A percentile compares a stretch with the other conserved stretches of the same genome.
These are phyloP conservation scores for Ceratobasidium sp. DNA, from an alignment of 1,284 basidiomycete species.

Conservation along the genomic window DNA sequence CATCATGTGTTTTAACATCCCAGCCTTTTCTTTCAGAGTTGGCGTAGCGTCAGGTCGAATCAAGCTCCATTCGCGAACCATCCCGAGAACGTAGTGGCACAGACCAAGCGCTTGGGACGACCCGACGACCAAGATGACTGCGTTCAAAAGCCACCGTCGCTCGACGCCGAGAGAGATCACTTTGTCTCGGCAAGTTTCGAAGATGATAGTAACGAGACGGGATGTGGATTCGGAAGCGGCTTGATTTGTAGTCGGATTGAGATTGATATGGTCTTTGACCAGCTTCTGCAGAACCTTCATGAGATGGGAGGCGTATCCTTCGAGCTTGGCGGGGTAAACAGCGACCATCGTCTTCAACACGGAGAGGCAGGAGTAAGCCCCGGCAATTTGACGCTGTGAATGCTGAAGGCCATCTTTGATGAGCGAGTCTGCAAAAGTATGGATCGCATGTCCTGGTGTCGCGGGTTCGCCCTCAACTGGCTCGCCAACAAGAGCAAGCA, in stretches of 20 bases:
- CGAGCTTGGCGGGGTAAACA: conserved; percentile 82
- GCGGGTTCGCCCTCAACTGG: conserved; percentile 80
- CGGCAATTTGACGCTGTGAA: conserved; percentile 68
- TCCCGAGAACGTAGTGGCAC: conserved; percentile 86
- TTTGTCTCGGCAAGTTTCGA: conserved; percentile 71
- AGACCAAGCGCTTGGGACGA: conserved; percentile 86
- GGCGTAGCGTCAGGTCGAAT: conserved; percentile 82
- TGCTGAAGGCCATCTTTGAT: conserved; percentile 79
- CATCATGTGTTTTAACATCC: conserved; percentile 88
- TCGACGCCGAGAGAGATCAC: conserved; percentile 61
- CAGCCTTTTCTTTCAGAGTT: conserved; percentile 95
- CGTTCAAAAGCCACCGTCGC: conserved; percentile 44
- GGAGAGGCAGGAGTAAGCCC: conserved; percentile 68
- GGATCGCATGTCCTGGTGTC: conserved; percentile 74
- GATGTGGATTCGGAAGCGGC: conserved; percentile 64
- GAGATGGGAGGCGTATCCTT: conserved; percentile 76
- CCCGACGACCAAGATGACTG: conserved; percentile 67
- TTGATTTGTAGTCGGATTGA: conserved; percentile 53
- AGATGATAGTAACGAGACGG: conserved; percentile 67
- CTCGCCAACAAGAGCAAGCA: conserved; percentile 83
- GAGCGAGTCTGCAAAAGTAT: conserved; percentile 74
- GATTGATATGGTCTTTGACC: conserved; percentile 85
- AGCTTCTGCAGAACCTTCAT: conserved; percentile 88
- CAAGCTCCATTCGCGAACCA: conserved; percentile 88
- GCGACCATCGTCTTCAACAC: conserved; percentile 91